Evolutionary conservation across 257 asterid genomes (phyloP).

Genomic region (Apocynum venetum): DNA sequence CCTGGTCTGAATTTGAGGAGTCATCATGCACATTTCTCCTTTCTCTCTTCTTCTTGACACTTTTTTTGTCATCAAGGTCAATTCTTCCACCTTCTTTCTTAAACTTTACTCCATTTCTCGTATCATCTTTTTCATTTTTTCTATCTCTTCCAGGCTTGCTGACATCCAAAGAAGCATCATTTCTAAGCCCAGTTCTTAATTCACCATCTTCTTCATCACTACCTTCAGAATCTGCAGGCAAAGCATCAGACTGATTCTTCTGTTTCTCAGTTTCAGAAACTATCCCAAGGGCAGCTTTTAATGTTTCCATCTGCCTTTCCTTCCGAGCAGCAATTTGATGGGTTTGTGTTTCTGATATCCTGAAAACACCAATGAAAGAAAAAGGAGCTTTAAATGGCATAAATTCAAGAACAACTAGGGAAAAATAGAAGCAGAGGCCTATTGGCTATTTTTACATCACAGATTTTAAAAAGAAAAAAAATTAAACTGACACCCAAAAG

Average conservation of each 20-base stretch:
- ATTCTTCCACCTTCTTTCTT: conserved; percentile 33
- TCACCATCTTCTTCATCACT: conserved; percentile 35
- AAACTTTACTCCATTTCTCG: conserved; percentile 17
- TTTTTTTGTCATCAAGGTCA: conserved; percentile 20
- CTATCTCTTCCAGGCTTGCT: conserved; percentile 19
- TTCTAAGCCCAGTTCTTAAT: conserved; percentile 13
- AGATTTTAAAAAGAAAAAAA: neutral
- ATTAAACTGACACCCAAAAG: too few species aligned
- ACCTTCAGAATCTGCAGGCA: conserved; percentile 32
- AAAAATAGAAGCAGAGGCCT: neutral
- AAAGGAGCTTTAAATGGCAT: neutral
- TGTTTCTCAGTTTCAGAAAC: conserved; percentile 50
- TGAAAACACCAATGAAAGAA: conserved; percentile 19
- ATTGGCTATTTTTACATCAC: neutral
- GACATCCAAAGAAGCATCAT: conserved; percentile 20
- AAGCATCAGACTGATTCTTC: conserved; percentile 38
- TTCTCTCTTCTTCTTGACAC: conserved; percentile 22
- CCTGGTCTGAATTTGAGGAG: conserved; percentile 42
- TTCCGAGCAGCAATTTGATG: conserved; percentile 87
- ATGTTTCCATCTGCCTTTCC: conserved; percentile 83
- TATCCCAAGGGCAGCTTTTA: conserved; percentile 87
- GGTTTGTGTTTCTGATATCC: conserved; percentile 82
- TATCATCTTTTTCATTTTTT: conserved; percentile 29
- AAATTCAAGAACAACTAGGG: too few species aligned
- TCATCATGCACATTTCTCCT: conserved; percentile 23